phyloP scores from a whole-genome alignment of 768 basidiomycete species.

The Daedalea quercina region DNA sequence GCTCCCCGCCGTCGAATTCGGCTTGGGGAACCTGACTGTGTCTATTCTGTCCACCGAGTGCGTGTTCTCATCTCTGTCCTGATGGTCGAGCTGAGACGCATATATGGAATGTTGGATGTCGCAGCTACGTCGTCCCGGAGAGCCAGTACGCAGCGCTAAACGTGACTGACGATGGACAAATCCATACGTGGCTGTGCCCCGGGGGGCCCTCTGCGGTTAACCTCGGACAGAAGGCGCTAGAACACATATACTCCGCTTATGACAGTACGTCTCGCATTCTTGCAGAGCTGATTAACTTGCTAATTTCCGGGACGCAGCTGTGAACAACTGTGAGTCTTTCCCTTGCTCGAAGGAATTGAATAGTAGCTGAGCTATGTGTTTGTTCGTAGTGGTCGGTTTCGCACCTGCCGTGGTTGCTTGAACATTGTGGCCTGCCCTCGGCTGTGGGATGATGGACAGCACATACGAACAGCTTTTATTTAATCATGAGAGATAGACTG shows the following conservation, averaged over 20 bases:
- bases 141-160: neutral
- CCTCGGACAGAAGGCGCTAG: conserved; percentile 4
- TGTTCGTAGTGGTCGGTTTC: too few species aligned
- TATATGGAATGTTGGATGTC: neutral
- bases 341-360: too few species aligned
- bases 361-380: too few species aligned
- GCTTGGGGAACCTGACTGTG: neutral
- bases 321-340: too few species aligned
- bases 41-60: neutral
- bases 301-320: too few species aligned
- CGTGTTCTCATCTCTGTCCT: neutral
- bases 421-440: too few species aligned
- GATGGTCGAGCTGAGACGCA: neutral
- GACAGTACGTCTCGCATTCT: neutral
- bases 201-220: neutral
- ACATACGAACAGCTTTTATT: too few species aligned
- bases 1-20: neutral
- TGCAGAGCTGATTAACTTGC: too few species aligned
- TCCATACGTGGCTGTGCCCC: neutral
- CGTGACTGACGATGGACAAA: neutral
- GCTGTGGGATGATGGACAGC: too few species aligned
- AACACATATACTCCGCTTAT: conserved; percentile 4
- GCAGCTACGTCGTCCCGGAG: neutral
- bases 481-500: too few species aligned
- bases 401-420: too few species aligned